Evolutionary conservation across 768 basidiomycete genomes (phyloP), one percentile per base, ranked within the genome.

Genomic region (Phaffia tasmanica): DNA sequence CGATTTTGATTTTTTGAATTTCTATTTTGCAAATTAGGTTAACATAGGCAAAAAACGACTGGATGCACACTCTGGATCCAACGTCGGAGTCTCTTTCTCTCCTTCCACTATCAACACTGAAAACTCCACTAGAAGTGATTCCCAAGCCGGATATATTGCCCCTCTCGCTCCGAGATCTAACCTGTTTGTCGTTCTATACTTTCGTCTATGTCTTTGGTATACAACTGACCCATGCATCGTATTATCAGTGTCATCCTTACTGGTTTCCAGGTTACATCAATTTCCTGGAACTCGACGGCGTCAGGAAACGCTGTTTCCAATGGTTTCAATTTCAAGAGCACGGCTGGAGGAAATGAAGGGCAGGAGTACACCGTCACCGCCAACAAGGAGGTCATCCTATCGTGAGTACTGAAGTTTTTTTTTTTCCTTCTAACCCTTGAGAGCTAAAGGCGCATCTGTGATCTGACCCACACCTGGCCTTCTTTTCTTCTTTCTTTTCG

Each of bases 81-180:
- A 27, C 49, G 55, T 70, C 63, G 75, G 74, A 16, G 73, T 72
- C 47, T 71, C 81, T 72, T 79, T 86, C 72, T 79, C 83, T 0
- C 80, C 84, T 3, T 81, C 81, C 6, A 78, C 80, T 8, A 83
- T 87, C 72, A 86, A 86, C 75, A 81, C 82, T 0, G 64, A 77
- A 30, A 85, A 85, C 76, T 82, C 81, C 78, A 84, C 83, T 16
- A 81, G 85, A 56, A 83, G 82, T 0, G 85, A 85, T 75, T 79
- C 84, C n/a, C 79, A 82, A 66, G 80, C 83, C 0, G 81, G 79
- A 3, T 85, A 85, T 78, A 83, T 85, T 73, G 85, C 86, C 74
- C 79, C 82, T 4, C 78, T 85, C 0, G 82, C 84, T 0, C 80
- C 83, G 25, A 81, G 85, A 54, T 65, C 79, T 63, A 87, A 87